These are phyloP conservation scores for Metarhizium humberi DNA, from an alignment of 2,329 filamentous ascomycete species.

Conservation along the genomic window DNA sequence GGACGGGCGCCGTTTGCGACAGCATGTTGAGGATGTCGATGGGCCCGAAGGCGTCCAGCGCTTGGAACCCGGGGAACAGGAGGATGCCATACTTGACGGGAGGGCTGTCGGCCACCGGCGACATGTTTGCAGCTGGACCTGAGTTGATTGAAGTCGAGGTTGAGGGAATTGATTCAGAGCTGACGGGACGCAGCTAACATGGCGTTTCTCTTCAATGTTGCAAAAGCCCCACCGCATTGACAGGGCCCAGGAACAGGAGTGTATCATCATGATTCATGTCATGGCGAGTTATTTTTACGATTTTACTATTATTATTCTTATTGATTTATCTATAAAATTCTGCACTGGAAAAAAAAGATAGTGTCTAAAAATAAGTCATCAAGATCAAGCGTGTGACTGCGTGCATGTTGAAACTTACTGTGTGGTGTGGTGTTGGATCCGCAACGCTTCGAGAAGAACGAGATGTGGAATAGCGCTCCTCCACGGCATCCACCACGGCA, in stretches of 20 bases:
- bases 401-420: too few species aligned
- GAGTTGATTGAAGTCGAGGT: not conserved
- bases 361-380: too few species aligned
- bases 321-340: too few species aligned
- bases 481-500: not conserved
- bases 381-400: too few species aligned
- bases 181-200: not conserved
- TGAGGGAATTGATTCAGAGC: not conserved
- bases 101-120: not conserved
- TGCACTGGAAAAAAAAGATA: too few species aligned
- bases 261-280: too few species aligned
- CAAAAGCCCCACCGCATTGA: too few species aligned
- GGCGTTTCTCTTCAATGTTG: too few species aligned
- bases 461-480: not conserved
- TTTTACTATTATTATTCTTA: too few species aligned
- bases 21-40: conserved; percentile 24
- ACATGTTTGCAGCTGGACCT: not conserved
- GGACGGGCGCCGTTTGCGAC: conserved; percentile 11
- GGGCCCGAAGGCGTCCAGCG: conserved; percentile 31
- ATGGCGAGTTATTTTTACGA: too few species aligned
- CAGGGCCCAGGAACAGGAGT: not conserved
- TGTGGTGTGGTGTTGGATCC: not conserved
- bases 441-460: not conserved
- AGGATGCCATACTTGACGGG: conserved; percentile 20
- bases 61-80: conserved; percentile 26